phyloP scores from a whole-genome alignment of 371 early-diverging fungal genomes.

The Circinella minor region DNA sequence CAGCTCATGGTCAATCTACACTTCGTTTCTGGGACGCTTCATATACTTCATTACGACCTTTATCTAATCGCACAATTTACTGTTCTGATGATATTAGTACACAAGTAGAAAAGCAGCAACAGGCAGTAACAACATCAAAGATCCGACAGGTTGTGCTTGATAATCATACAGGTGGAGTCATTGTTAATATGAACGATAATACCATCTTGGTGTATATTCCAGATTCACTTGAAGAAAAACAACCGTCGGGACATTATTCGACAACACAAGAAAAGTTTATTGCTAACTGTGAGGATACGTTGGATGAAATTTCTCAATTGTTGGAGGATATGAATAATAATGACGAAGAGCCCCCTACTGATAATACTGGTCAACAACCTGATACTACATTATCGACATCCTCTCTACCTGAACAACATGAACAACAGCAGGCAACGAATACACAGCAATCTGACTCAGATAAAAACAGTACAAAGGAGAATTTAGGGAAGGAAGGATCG shows the following conservation, averaged over 20 bases:
- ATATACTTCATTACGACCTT: conserved; percentile 47
- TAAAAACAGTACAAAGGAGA: too few relatives aligned
- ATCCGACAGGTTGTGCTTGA: conserved; percentile 45
- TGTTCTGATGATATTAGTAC: conserved; percentile 17
- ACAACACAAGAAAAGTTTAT: conserved; percentile 26
- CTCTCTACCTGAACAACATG: too few relatives aligned
- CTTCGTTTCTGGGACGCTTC: conserved; percentile 65
- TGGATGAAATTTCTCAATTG: conserved; percentile 41
- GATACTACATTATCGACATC: background rate
- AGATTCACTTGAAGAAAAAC: background rate
- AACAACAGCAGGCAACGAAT: too few relatives aligned
- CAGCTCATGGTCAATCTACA: conserved; percentile 48
- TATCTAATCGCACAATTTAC: conserved; percentile 48
- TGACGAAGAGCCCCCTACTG: background rate
- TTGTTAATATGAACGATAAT: conserved; percentile 47
- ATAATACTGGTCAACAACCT: conserved; percentile 2
- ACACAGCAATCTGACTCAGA: too few relatives aligned
- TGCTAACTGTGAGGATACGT: conserved; percentile 37
- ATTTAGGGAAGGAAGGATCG: too few relatives aligned
- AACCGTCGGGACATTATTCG: background rate
- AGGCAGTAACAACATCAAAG: too few relatives aligned
- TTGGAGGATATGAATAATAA: conserved; percentile 36
- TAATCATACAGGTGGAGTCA: conserved; percentile 29
- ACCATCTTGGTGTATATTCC: conserved; percentile 17
- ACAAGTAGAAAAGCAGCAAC: background rate